Base-by-base conservation (phyloP, 2,329 filamentous ascomycete species). In the Myriosclerotinia duriaeana region DNA sequence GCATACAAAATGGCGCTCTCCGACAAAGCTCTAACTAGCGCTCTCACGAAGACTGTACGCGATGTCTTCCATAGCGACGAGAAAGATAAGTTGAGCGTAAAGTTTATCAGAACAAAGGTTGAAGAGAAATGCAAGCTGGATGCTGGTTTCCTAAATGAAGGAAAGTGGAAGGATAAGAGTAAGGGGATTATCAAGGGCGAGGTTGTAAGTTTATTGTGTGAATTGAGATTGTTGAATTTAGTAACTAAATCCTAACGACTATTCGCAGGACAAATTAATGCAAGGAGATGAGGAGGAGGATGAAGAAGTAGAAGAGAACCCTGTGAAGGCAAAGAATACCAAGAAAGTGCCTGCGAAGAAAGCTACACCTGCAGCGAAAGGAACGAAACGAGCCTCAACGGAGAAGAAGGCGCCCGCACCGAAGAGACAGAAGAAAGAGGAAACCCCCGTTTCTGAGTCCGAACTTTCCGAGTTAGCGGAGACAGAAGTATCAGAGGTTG, bases 161-260 rank as follows among this genome's bases (percentile, higher is more conserved):
- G 70, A 0, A 76, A 81, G 20, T 89, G 87, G 87, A 88, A 88
- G 74, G 74, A 77, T 5, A 82, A 79, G 70, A 88, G 85, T 75
- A 88, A 88, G 72, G 74, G 76, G 0, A 72, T 87, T n/a, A 86
- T 89, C 69, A 83, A 83, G 63, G 77, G 78, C 22, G 78, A 80
- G 58, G 81, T 83, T n/a, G 86, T 88, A 79, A 69, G 83, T 68
- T 44, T 20, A 12, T 17, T 46, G 11, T 63, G 11, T 56, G 20
- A 34, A 30, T 50, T n/a, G 2, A 34, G 53, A 15, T 8, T 14
- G 5, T 42, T 42, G 2, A 0, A 26, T 42, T 30, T 38, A 20
- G 26, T 20, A 44, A 20, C 53, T 20, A 14, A 26, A 26, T 40
- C 26, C 26, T 66, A 42, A 66, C 38, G 3, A 20, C 48, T 26